Conservation (phyloP, 2,329 filamentous ascomycete genomes). For the Phaeophleospora eucalypticola region DNA sequence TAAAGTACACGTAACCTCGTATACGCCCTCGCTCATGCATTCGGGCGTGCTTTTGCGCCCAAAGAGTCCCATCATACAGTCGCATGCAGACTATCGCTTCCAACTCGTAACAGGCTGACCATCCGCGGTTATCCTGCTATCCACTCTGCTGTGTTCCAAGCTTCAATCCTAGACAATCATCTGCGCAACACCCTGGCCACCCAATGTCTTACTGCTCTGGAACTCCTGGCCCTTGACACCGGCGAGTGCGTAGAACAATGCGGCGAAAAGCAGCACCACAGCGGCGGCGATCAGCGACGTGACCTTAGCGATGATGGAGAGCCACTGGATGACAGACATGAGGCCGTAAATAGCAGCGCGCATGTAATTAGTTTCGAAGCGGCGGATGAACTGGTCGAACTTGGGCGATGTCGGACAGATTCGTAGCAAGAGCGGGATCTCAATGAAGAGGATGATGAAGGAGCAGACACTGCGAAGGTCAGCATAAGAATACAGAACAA, state of each 20-base stretch:
- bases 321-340: constrained; percentile 81
- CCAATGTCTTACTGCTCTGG: constrained; percentile 90
- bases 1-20: constrained; percentile 6
- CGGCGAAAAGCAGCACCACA: constrained; percentile 72
- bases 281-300: constrained; percentile 83
- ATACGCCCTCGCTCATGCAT: constrained; percentile 1
- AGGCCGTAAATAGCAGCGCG: constrained; percentile 78
- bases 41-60: not conserved
- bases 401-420: constrained; percentile 91
- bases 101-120: not conserved
- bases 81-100: not conserved
- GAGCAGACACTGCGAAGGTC: constrained; percentile 38
- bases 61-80: not conserved
- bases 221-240: constrained; percentile 80
- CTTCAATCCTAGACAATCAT: constrained; percentile 73
- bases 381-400: constrained; percentile 87
- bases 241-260: constrained; percentile 74
- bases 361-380: constrained; percentile 94
- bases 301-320: constrained; percentile 62
- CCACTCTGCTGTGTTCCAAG: not conserved
- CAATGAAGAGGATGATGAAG: constrained; percentile 51
- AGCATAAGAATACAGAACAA: not conserved
- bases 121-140: not conserved
- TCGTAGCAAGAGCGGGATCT: constrained; percentile 89
- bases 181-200: constrained; percentile 88